Evolutionary conservation across 352 stramenopile species (phyloP), one percentile per base, ranked within the genome.

Genomic region (Pythium brassicae): DNA sequence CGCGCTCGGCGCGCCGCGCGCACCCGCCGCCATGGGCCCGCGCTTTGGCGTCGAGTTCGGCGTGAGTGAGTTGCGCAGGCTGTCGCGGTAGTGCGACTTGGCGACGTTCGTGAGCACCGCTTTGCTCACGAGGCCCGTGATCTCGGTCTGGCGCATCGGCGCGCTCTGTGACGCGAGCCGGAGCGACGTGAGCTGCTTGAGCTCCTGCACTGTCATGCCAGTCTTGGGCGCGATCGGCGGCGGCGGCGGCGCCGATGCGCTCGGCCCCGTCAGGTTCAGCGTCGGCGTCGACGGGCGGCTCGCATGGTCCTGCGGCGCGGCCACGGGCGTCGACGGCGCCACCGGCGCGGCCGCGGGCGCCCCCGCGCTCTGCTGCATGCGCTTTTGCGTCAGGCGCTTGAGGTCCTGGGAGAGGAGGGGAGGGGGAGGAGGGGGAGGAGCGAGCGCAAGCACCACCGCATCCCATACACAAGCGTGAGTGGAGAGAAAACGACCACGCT

Each of bases 121-220:
- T 53, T 91, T 91, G 63, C 77, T 88, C 55, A 88, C 81, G 25
- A 90, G 66, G 3, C 76, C 78, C 1, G 76, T 87, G 49, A 86
- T 79, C 66, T 89, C 77, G 54, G 62, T 84, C 39, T 85, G 76
- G 48, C 83, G 76, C 32, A 72, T 50, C 26, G 81, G 74, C 10
- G 71, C 73, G 46, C 77, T 87, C 59, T 91, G 81, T 22, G 78
- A 88, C 46, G 81, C 81, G 39, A 94, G 72, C 2, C 83, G 81
- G 55, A 94, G 58, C 54, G 76, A 83, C 52, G 83, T 94, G 12
- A 94, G 68, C 54, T 94, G 83, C 67, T 94, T 94, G 25, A 94
- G 70, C 57, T 94, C 83, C 58, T 94, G 83, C 32, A 94, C 83
- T 3, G 83, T 86, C 83, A 94, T 94, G 27, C 83, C 83, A 0